A percentile compares a stretch with the other conserved stretches of the same genome.
Conservation (phyloP, 1,284 basidiomycete species). For the Papiliotrema flavescens region DNA sequence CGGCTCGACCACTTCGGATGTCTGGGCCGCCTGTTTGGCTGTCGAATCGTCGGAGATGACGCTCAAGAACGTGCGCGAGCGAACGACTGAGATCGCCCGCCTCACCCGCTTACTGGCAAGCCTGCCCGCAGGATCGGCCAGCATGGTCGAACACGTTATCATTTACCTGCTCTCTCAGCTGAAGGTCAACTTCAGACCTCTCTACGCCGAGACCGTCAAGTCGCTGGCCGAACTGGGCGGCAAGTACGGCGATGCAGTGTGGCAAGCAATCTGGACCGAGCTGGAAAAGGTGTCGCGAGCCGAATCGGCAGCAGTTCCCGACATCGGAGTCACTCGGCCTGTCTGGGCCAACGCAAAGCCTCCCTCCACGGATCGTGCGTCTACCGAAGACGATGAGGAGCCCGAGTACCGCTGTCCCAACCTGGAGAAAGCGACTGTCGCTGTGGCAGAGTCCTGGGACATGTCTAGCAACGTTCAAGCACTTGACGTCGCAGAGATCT, state of each 20-base stretch:
- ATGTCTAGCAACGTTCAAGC: conserved; percentile 18
- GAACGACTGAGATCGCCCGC: conserved; percentile 62
- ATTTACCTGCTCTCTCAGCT: conserved; percentile 57
- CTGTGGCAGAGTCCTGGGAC: conserved; percentile 22
- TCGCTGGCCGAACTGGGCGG: conserved; percentile 59
- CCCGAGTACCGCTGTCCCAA: conserved; percentile 45
- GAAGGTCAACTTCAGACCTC: conserved; percentile 82
- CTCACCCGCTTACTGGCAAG: conserved; percentile 30
- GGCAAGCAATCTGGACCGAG: conserved; percentile 67
- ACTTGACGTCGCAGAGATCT: conserved; percentile 32
- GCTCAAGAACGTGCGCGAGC: conserved; percentile 73
- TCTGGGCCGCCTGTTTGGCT: conserved; percentile 63
- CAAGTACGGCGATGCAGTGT: conserved; percentile 65
- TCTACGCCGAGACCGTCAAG: conserved; percentile 77
- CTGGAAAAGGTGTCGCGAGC: conserved; percentile 48
- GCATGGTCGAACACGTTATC: conserved; percentile 55
- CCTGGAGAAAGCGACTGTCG: conserved; percentile 20
- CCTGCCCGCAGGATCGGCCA: conserved; percentile 13
- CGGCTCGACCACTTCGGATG: conserved; percentile 33
- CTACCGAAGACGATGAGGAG: conserved; percentile 20
- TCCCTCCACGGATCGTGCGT: neutral
- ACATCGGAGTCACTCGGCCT: conserved; percentile 33
- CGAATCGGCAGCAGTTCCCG: conserved; percentile 16
- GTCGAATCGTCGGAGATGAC: conserved; percentile 72
- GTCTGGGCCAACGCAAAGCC: conserved; percentile 22